phyloP scores from a whole-genome alignment of 768 basidiomycete species.

The Mycena maculata region DNA sequence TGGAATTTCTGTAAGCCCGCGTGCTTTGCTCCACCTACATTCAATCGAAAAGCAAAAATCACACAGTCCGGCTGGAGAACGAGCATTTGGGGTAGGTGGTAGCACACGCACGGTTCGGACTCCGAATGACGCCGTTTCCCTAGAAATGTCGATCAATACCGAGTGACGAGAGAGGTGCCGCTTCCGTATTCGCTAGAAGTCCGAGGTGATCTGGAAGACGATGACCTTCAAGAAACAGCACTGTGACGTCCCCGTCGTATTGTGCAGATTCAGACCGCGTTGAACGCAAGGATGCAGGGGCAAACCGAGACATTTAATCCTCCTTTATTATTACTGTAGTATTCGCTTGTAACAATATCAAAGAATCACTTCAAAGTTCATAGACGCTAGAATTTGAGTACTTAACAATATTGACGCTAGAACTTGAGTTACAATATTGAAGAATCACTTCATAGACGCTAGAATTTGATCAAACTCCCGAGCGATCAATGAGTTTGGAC shows the following conservation, averaged over 20 bases:
- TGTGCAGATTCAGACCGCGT: not conserved
- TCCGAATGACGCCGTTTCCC: too few species aligned
- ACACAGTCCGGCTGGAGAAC: conserved; percentile 82
- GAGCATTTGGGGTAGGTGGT: conserved; percentile 95
- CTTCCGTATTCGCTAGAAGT: conserved; percentile 67
- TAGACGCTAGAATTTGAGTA: not conserved
- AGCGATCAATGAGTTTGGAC: conserved; percentile 84
- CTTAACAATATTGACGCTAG: not conserved
- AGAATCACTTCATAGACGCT: conserved; percentile 71
- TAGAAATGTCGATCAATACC: conserved; percentile 67
- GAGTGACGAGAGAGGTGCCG: conserved; percentile 86
- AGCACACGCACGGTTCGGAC: too few species aligned
- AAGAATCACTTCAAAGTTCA: too few species aligned
- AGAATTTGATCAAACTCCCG: conserved; percentile 80
- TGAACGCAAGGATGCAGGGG: too few species aligned
- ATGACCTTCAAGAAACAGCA: not conserved
- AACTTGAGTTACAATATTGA: not conserved
- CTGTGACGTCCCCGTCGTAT: too few species aligned
- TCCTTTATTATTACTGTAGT: too few species aligned
- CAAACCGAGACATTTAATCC: too few species aligned
- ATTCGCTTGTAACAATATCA: not conserved
- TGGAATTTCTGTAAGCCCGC: conserved; percentile 89
- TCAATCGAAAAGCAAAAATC: not conserved
- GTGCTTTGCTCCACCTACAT: conserved; percentile 16
- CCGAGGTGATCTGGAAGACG: conserved; percentile 24